A percentile compares a stretch with the other conserved stretches of the same genome.
phyloP scores from a whole-genome alignment of 306 rosid genomes.

The Medicago truncatula region MtrunA17r5.0-ANR NC_053044.1:41359001-41359500 shows the following conservation, averaged over 20 bases:
- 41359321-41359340: neutral
- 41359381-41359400: constrained; percentile 4
- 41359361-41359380: neutral
- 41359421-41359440: neutral
- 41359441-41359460: neutral
- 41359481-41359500: neutral
- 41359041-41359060: constrained; percentile 63
- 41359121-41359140: constrained; percentile 16
- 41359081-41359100: constrained; percentile 33
- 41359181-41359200: neutral
- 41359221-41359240: neutral
- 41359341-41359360: neutral
- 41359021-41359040: constrained; percentile 59
- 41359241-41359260: neutral
- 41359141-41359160: constrained; percentile 26
- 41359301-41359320: neutral
- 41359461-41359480: neutral
- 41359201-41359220: neutral
- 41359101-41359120: constrained; percentile 28
- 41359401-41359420: neutral
- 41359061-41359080: constrained; percentile 41
- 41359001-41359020: constrained; percentile 68
- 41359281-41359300: neutral
- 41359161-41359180: constrained; percentile 24
- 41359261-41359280: neutral